A percentile compares a stretch with the other conserved stretches of the same genome.
These are phyloP conservation scores for Cercospora sojina DNA, from an alignment of 2,329 filamentous ascomycete species.

Conservation along the genomic window DNA sequence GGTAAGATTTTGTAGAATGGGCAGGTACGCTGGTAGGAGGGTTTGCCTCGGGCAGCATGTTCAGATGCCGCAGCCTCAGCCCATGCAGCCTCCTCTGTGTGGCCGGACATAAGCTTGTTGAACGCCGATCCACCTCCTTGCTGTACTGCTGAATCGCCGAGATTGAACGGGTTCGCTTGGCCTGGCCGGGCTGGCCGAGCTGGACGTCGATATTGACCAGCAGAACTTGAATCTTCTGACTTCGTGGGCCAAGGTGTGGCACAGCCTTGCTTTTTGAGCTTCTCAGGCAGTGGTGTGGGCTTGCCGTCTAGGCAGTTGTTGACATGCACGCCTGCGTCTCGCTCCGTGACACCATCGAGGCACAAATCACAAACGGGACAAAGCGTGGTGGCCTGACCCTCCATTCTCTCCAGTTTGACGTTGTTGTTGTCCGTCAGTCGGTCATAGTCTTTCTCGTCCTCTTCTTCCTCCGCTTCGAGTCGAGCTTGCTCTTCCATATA, in stretches of 20 bases:
- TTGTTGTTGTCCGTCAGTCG: conserved; percentile 22
- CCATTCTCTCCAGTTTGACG: conserved; percentile 5
- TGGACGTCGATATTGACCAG: conserved; percentile 64
- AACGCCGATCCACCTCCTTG: conserved; percentile 68
- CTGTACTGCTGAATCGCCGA: conserved; percentile 43
- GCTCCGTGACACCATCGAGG: conserved; percentile 55
- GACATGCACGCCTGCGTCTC: conserved; percentile 79
- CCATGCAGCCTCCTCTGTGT: conserved; percentile 90
- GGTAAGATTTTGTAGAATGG: conserved; percentile 99
- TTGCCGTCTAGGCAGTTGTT: conserved; percentile 90
- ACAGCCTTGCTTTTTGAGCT: conserved; percentile 19
- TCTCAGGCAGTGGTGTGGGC: conserved; percentile 56
- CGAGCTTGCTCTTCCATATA: conserved; percentile 72
- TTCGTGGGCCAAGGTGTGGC: conserved; percentile 18
- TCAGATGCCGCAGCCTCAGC: conserved; percentile 79
- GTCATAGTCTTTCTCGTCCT: conserved; percentile 46
- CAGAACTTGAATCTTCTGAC: conserved; percentile 29
- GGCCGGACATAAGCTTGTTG: conserved; percentile 85
- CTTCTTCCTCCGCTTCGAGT: conserved; percentile 55
- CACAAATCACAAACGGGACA: conserved; percentile 78
- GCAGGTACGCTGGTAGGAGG: conserved; percentile 84
- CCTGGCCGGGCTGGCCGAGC: conserved; percentile 69
- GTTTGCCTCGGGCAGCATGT: conserved; percentile 74
- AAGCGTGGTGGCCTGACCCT: not conserved
- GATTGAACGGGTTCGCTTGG: conserved; percentile 73